Percentiles rank a stretch among this genome's conserved stretches.
Evolutionary conservation across 345 rosid genomes (phyloP).

Genomic region (Clausena lansium): DNA sequence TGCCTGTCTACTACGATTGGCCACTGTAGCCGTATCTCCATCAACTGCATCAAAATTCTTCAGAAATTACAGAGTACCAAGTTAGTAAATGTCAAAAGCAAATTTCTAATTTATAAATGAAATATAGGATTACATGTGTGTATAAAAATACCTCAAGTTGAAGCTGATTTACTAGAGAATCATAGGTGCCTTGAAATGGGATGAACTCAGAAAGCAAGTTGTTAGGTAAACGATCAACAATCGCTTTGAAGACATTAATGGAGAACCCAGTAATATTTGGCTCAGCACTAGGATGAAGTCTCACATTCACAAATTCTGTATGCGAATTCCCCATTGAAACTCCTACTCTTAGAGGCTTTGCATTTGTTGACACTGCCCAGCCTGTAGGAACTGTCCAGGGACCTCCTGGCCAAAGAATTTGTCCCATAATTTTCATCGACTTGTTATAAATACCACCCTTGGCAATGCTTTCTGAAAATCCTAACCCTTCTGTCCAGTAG

Average conservation of each 20-base stretch:
- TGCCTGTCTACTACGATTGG: conserved; percentile 14
- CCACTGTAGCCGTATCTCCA: conserved; percentile 24
- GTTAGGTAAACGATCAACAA: conserved; percentile 13
- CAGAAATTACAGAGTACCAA: too few species aligned
- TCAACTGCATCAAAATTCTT: conserved; percentile 28
- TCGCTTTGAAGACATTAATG: conserved; percentile 15
- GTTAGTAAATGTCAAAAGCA: background rate
- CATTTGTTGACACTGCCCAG: conserved; percentile 10
- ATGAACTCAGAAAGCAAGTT: conserved; percentile 6
- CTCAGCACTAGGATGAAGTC: conserved; percentile 5
- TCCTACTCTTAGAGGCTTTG: conserved; percentile 17
- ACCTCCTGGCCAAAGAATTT: conserved; percentile 27
- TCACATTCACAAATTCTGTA: conserved; percentile 20
- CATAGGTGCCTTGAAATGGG: conserved; percentile 18
- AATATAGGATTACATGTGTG: background rate
- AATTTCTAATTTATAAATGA: background rate
- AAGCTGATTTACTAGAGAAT: conserved; percentile 13
- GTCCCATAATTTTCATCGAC: conserved; percentile 20
- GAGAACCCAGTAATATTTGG: conserved; percentile 12
- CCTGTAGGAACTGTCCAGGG: conserved; percentile 22
- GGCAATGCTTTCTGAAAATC: conserved; percentile 16
- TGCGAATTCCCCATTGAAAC: conserved; percentile 11
- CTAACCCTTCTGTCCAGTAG: conserved; percentile 23
- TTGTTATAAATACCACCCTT: background rate
- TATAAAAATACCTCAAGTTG: conserved; percentile 1